A percentile compares a stretch with the other conserved stretches of the same genome.
Conservation (phyloP, 2,329 filamentous ascomycete genomes). For the Setomelanomma holmii region DNA sequence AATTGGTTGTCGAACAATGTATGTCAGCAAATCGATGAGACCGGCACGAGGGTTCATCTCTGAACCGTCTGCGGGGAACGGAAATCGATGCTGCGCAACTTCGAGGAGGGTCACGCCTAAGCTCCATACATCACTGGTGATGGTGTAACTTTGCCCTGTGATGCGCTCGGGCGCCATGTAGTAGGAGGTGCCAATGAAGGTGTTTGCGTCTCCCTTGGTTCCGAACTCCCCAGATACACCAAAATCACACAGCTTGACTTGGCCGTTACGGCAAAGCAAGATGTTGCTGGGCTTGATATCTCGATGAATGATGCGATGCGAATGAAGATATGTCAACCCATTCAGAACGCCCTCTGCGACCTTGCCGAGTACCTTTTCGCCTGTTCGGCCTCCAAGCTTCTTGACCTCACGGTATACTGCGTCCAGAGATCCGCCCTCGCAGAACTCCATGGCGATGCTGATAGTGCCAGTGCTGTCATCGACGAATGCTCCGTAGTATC, state of each 20-base stretch:
- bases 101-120: conserved; percentile 96
- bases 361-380: conserved; percentile 96
- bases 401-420: conserved; percentile 98
- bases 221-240: conserved; percentile 97
- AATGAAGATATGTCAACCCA: conserved; percentile 92
- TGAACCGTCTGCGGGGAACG: conserved; percentile 94
- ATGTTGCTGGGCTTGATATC: conserved; percentile 99
- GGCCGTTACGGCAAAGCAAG: conserved; percentile 81
- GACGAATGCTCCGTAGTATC: conserved; percentile 96
- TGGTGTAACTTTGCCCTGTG: conserved; percentile 96
- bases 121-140: conserved; percentile 98
- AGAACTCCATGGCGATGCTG: conserved; percentile 99
- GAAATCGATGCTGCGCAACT: conserved; percentile 98
- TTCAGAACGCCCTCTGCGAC: conserved; percentile 94
- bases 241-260: conserved; percentile 98
- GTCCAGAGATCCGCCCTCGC: conserved; percentile 93
- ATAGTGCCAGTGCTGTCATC: conserved; percentile 96
- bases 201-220: conserved; percentile 97
- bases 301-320: conserved; percentile 95
- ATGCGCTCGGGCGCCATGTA: conserved; percentile 99
- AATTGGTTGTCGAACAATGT: conserved; percentile 95
- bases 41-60: conserved; percentile 94
- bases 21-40: conserved; percentile 92
- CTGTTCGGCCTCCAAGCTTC: conserved; percentile 89
- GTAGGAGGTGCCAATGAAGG: conserved; percentile 97